phyloP scores from a whole-genome alignment of 169 alveolate genomes.

The Theileria sp. region DNA sequence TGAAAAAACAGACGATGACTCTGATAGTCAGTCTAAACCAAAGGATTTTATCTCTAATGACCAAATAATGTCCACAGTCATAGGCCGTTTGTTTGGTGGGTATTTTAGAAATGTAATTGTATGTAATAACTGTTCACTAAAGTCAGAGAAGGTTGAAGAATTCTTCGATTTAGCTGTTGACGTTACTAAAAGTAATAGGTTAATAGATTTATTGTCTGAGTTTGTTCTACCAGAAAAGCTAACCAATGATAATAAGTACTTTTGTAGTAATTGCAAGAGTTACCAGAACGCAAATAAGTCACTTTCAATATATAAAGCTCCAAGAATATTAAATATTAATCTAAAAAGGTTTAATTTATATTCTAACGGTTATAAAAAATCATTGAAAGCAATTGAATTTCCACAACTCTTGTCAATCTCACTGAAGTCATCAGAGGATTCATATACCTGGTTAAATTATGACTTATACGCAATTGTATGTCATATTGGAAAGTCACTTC shows the following conservation, averaged over 20 bases:
- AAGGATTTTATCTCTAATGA: slow-evolving; percentile 1
- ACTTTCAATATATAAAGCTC: slow-evolving; percentile 65
- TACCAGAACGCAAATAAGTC: slow-evolving; percentile 72
- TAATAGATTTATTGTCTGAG: slow-evolving; percentile 58
- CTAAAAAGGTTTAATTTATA: slow-evolving; percentile 65
- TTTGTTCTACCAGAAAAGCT: slow-evolving; percentile 57
- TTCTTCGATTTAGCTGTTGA: slow-evolving; percentile 73
- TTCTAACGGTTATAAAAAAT: slow-evolving; percentile 10
- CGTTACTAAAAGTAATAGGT: slow-evolving; percentile 59
- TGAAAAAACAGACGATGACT: background rate
- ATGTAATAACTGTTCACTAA: slow-evolving; percentile 57
- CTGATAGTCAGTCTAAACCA: slow-evolving; percentile 1
- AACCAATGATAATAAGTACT: slow-evolving; percentile 67
- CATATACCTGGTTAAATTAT: slow-evolving; percentile 44
- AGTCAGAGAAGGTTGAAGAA: slow-evolving; percentile 71
- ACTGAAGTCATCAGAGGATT: slow-evolving; percentile 19
- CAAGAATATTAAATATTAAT: slow-evolving; percentile 65
- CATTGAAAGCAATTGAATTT: slow-evolving; percentile 12
- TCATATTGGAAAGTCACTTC: slow-evolving; percentile 50
- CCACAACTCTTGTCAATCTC: slow-evolving; percentile 59
- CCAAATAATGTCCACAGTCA: slow-evolving; percentile 43
- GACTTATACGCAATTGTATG: slow-evolving; percentile 62
- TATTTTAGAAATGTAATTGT: slow-evolving; percentile 39
- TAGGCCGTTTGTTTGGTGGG: slow-evolving; percentile 56
- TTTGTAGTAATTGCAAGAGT: slow-evolving; percentile 66